Conservation (phyloP, 2,329 filamentous ascomycete genomes). For the Dactylellina cionopaga region DNA sequence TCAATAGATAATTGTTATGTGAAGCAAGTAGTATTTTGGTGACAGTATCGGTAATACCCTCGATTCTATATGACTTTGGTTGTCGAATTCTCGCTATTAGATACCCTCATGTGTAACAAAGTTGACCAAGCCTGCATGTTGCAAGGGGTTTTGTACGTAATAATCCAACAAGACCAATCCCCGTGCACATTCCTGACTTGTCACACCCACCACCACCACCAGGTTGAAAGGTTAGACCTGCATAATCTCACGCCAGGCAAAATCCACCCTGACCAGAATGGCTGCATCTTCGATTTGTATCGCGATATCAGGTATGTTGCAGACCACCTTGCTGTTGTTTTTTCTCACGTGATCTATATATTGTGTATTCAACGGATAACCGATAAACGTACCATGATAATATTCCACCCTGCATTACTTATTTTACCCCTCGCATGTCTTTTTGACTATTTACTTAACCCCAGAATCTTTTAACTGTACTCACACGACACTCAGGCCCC, state of each 20-base stretch:
- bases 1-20: slow-evolving; percentile 36
- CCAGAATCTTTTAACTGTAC: no score
- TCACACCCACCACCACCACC: slow-evolving; percentile 7
- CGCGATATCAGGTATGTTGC: slow-evolving; percentile 35
- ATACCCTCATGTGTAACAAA: no score
- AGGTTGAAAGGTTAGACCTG: neutral
- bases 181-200: neutral
- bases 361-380: neutral
- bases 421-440: no score
- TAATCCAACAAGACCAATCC: slow-evolving; percentile 15
- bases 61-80: no score
- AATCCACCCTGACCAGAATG: neutral
- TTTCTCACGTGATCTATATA: slow-evolving; percentile 5
- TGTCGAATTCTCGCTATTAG: neutral
- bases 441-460: no score
- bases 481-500: slow-evolving; percentile 71
- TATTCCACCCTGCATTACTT: no score
- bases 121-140: slow-evolving; percentile 9
- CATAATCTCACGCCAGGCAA: neutral
- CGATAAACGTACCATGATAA: neutral
- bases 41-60: no score
- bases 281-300: slow-evolving; percentile 27
- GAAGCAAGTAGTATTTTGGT: no score
- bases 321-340: neutral
- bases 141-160: slow-evolving; percentile 23